Evolutionary conservation across 306 rosid genomes (phyloP).

Genomic region (Hylodesmum podocarpum): DNA sequence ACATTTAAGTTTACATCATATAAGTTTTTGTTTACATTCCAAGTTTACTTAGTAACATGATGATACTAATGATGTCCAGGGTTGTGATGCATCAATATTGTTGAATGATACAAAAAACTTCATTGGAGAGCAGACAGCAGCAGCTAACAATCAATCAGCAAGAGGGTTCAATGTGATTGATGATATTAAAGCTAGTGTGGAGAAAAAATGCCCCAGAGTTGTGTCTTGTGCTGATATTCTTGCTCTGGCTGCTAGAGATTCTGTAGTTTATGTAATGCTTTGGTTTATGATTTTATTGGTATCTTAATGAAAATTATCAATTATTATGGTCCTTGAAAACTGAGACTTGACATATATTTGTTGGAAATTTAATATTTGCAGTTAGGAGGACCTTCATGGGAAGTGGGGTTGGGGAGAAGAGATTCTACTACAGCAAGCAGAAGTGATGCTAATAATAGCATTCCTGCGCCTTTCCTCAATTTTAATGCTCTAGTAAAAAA

Average conservation of each 20-base stretch:
- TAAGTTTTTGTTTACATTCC: no score
- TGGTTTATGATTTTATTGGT: neutral
- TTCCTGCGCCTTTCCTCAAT: slow-evolving; percentile 40
- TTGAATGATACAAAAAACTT: slow-evolving; percentile 55
- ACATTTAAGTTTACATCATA: neutral
- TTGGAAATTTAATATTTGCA: slow-evolving; percentile 12
- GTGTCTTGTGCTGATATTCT: slow-evolving; percentile 76
- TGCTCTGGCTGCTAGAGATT: slow-evolving; percentile 58
- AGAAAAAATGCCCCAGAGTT: slow-evolving; percentile 54
- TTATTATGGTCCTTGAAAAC: neutral
- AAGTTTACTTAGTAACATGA: neutral
- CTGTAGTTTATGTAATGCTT: slow-evolving; percentile 45
- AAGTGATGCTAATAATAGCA: slow-evolving; percentile 41
- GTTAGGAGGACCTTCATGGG: slow-evolving; percentile 69
- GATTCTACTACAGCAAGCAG: slow-evolving; percentile 60
- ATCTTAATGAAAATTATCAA: neutral
- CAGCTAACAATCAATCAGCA: slow-evolving; percentile 49
- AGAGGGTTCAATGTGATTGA: slow-evolving; percentile 60
- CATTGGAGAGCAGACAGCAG: slow-evolving; percentile 63
- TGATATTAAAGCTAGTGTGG: slow-evolving; percentile 51
- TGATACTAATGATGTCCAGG: slow-evolving; percentile 33
- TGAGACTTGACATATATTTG: neutral
- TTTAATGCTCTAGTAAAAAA: slow-evolving; percentile 32
- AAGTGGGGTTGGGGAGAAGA: slow-evolving; percentile 60
- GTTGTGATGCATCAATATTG: slow-evolving; percentile 63